These are phyloP conservation scores for Carex littledalei DNA, from an alignment of 176 grass and related monocot species.

Conservation along the genomic window DNA sequence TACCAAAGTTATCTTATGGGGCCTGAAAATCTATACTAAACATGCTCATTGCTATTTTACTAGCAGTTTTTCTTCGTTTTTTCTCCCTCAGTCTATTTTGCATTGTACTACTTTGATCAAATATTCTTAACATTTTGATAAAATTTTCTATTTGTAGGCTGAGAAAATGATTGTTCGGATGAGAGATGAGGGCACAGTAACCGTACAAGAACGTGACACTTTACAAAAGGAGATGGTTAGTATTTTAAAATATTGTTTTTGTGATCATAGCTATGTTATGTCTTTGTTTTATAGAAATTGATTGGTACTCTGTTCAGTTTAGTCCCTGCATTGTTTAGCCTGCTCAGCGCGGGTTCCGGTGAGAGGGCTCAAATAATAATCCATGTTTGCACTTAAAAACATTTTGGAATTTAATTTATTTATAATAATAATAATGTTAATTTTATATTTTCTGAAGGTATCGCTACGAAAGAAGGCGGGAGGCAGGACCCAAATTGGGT, in stretches of 20 bases:
- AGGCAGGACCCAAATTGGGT: conserved; percentile 50
- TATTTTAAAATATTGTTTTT: not conserved
- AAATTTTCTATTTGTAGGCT: conserved; percentile 46
- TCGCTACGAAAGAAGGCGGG: conserved; percentile 45
- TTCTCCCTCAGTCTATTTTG: not conserved
- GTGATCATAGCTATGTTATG: not conserved
- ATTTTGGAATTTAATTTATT: not conserved
- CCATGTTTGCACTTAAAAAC: not conserved
- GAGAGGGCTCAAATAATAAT: not conserved
- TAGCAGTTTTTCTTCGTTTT: not conserved
- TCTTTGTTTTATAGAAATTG: not conserved
- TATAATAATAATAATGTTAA: not conserved
- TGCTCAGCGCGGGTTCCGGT: not conserved
- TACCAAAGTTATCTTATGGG: not conserved
- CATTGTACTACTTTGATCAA: not conserved
- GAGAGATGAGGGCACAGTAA: conserved; percentile 63
- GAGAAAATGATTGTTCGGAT: conserved; percentile 72
- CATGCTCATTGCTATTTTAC: not conserved
- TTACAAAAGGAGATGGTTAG: conserved; percentile 81
- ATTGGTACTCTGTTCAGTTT: not conserved
- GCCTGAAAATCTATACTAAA: not conserved
- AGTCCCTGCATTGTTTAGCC: not conserved
- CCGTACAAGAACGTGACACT: conserved; percentile 57
- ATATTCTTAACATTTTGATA: conserved; percentile 16
- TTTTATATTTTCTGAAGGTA: conserved; percentile 30